Conservation (phyloP, 2,329 filamentous ascomycete genomes). For the Colletotrichum viniferum region DNA sequence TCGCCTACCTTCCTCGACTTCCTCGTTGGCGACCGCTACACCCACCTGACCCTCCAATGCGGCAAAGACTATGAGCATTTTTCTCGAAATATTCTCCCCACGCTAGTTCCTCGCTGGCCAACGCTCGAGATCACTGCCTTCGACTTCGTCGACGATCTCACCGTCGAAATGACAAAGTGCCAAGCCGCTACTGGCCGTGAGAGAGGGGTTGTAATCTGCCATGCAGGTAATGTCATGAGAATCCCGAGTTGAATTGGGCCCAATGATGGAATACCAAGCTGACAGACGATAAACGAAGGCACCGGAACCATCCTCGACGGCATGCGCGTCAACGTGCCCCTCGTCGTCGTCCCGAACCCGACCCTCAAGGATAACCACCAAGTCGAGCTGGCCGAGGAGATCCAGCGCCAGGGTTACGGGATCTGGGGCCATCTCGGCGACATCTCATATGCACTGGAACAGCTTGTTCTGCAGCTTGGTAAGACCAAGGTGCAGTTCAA, state of each 20-base stretch:
- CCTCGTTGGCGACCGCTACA: conserved; percentile 67
- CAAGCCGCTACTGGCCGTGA: conserved; percentile 48
- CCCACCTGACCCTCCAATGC: conserved; percentile 79
- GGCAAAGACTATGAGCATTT: conserved; percentile 71
- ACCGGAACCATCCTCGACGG: conserved; percentile 89
- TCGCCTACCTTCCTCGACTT: conserved; percentile 64
- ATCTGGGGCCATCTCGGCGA: conserved; percentile 40
- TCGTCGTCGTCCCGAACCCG: conserved; percentile 91
- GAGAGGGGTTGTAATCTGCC: conserved; percentile 81
- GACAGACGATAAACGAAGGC: conserved; percentile 53
- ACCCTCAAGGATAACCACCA: conserved; percentile 89
- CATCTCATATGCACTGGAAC: conserved; percentile 18
- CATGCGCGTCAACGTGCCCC: conserved; percentile 71
- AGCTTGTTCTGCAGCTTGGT: conserved; percentile 13
- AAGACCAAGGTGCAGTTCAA: conserved; percentile 15
- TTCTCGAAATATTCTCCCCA: conserved; percentile 28
- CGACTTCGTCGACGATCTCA: conserved; percentile 68
- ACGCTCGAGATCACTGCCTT: conserved; percentile 65
- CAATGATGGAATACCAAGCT: neutral
- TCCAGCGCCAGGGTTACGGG: conserved; percentile 77
- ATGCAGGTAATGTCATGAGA: conserved; percentile 71
- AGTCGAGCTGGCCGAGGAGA: conserved; percentile 78
- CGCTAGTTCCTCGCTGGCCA: conserved; percentile 25
- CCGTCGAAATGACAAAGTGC: conserved; percentile 61
- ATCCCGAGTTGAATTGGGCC: neutral